Evolutionary conservation across 306 rosid genomes (phyloP), one percentile per base, ranked within the genome.

Genomic region (Comarum palustre): DNA sequence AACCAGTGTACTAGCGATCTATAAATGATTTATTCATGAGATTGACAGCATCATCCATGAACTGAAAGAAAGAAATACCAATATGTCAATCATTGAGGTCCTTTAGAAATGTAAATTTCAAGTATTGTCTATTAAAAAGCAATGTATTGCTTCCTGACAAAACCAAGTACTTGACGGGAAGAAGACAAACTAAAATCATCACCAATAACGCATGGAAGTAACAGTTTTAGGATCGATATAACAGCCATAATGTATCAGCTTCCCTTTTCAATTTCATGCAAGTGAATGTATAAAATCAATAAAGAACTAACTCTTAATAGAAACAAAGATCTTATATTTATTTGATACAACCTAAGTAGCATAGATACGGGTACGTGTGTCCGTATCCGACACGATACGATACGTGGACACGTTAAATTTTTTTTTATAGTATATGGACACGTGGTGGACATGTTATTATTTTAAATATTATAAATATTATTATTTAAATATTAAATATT

Each of bases 1-100:
- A 64, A 75, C 19, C 22, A 4, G 4, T 6, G 6, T 48, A 39
- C 84, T 81, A 93, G 52, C 93, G 97, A 75, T 93, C 98, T 67
- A 89, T 85, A 64, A 90, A 93, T 31, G 98, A 90, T 80, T 89
- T 93, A 78, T 93, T 87, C 98, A 93, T 93, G 45, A 93, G 96
- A 68, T 79, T 85, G 66, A 93, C 96, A 0, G 98, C 98, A 2
- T 86, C 88, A 66, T 93, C 98, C 98, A 93, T 86, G 86, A 90
- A 84, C 98, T 93, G 92, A 89, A 82, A n/a, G 22, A 83, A 39
- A 82, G 68, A 67, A 74, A 74, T 32, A 65, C 19, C 57, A 39
- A 36, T 74, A 22, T 24, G 13, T 64, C 54, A 36, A 65, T 38
- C 31, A 52, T 0, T 3, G 8, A 52, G 7, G 74, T 36, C 22